Evolutionary conservation across 768 basidiomycete species (phyloP).

Genomic region (Boletus eberwhitei): DNA sequence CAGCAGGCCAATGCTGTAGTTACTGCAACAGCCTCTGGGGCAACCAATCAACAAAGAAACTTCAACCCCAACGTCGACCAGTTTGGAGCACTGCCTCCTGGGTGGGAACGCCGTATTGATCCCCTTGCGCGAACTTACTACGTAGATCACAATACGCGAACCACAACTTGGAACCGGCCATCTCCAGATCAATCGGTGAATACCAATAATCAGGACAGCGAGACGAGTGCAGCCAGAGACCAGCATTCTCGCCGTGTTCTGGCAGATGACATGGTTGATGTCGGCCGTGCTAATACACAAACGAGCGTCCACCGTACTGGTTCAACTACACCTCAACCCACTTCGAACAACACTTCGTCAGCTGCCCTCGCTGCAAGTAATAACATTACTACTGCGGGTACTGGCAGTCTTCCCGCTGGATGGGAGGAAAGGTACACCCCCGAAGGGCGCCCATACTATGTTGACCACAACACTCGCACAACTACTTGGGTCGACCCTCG

Average conservation of each 20-base stretch:
- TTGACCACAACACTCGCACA: slow-evolving; percentile 98
- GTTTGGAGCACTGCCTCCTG: slow-evolving; percentile 81
- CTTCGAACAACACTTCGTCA: slow-evolving; percentile 34
- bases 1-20: slow-evolving; percentile 20
- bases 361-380: slow-evolving; percentile 50
- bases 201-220: slow-evolving; percentile 63
- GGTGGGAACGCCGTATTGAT: slow-evolving; percentile 98
- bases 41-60: slow-evolving; percentile 60
- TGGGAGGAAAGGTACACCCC: slow-evolving; percentile 99
- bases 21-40: slow-evolving; percentile 36
- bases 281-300: slow-evolving; percentile 44
- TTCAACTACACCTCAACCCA: slow-evolving; percentile 30
- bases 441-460: slow-evolving; percentile 97
- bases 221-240: slow-evolving; percentile 82
- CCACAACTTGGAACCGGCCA: slow-evolving; percentile 97
- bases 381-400: slow-evolving; percentile 64
- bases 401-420: slow-evolving; percentile 88
- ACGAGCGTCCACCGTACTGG: slow-evolving; percentile 42
- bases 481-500: slow-evolving; percentile 99
- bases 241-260: slow-evolving; percentile 83
- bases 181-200: slow-evolving; percentile 75
- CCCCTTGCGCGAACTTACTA: slow-evolving; percentile 96
- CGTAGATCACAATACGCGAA: slow-evolving; percentile 97
- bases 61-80: slow-evolving; percentile 97
- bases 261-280: slow-evolving; percentile 83